These are phyloP conservation scores for Lepraria neglecta DNA, from an alignment of 495 filamentous ascomycete genomes.

Conservation along the genomic window DNA sequence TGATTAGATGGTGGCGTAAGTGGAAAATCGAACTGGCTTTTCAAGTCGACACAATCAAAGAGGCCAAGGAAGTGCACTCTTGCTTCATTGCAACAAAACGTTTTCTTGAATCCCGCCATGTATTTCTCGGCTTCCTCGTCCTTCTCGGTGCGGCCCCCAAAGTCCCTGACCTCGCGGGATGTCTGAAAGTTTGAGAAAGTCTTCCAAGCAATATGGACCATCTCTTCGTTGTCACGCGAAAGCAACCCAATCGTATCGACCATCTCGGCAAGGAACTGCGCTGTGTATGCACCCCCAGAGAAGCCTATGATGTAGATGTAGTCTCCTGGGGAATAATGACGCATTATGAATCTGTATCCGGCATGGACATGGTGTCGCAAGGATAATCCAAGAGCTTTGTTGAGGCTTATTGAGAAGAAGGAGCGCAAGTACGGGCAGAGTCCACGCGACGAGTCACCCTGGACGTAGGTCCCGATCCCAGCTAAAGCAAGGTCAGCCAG, in stretches of 20 bases:
- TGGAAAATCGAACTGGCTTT: conserved; percentile 46
- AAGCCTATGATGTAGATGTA: conserved; percentile 78
- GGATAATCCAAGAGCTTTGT: background rate
- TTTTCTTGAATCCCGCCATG: background rate
- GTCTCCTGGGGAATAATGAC: conserved; percentile 66
- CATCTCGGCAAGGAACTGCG: conserved; percentile 78
- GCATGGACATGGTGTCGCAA: conserved; percentile 78
- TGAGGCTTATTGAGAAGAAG: background rate
- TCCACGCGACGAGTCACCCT: background rate
- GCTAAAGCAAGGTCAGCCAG: background rate
- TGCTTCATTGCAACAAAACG: background rate
- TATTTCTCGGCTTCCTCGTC: background rate
- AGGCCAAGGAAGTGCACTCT: background rate
- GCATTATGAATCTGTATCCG: conserved; percentile 80
- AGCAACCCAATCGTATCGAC: conserved; percentile 73
- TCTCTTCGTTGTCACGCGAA: conserved; percentile 73
- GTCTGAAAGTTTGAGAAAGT: conserved; percentile 65
- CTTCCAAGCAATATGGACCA: conserved; percentile 76
- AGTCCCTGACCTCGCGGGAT: background rate
- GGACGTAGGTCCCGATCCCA: background rate
- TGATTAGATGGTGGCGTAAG: background rate
- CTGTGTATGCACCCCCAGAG: conserved; percentile 73
- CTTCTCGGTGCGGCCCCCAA: background rate
- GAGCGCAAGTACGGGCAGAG: background rate
- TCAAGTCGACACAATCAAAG: conserved; percentile 32